A percentile compares a stretch with the other conserved stretches of the same genome.
phyloP scores from a whole-genome alignment of 345 rosid species.

The Mallotus nudiflorus region DNA sequence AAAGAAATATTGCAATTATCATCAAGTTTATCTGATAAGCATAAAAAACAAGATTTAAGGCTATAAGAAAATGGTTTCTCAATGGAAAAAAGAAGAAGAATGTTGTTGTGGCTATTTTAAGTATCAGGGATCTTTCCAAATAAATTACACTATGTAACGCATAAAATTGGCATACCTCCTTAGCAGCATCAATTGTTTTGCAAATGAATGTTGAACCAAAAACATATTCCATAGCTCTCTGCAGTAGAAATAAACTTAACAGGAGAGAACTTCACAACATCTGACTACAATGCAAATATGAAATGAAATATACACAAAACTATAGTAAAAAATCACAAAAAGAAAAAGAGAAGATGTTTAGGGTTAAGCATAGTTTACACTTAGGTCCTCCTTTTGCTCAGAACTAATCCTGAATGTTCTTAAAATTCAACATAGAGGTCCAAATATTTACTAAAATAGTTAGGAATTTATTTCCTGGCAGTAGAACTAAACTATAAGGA shows the following conservation, averaged over 20 bases:
- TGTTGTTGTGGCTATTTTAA: not conserved
- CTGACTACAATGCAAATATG: not conserved
- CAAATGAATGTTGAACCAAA: conserved; percentile 96
- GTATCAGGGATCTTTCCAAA: not conserved
- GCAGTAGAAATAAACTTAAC: conserved; percentile 33
- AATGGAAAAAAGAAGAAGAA: not conserved
- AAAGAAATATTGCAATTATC: not conserved
- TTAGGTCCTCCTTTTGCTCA: not conserved
- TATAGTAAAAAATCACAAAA: not conserved
- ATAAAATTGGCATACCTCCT: conserved; percentile 58
- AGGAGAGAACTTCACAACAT: not conserved
- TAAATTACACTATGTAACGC: not conserved
- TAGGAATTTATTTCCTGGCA: not conserved
- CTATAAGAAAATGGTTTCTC: not conserved
- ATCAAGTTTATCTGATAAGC: not conserved
- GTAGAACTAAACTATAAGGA: not conserved
- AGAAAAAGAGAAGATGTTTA: not conserved
- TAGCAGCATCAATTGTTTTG: conserved; percentile 78
- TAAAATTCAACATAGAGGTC: not conserved
- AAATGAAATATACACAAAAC: not conserved
- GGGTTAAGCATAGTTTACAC: too few species aligned
- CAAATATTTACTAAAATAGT: not conserved
- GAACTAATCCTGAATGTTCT: not conserved
- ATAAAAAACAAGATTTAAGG: not conserved
- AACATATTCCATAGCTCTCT: conserved; percentile 92